Evolutionary conservation across 495 filamentous ascomycete species (phyloP).

Genomic region (Halenospora varia): DNA sequence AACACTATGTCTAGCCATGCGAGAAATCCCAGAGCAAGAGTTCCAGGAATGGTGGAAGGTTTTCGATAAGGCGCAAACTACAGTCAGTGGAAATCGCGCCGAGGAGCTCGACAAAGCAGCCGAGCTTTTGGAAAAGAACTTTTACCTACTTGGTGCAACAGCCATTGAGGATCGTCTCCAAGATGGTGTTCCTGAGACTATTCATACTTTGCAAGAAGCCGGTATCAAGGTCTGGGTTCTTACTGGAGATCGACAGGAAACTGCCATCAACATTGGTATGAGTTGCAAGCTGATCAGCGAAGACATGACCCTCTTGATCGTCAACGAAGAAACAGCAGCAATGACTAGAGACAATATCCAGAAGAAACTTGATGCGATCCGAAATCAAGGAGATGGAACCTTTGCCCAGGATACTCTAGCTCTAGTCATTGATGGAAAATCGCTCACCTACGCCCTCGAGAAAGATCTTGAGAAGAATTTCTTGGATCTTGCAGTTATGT

Average conservation of each 20-base stretch:
- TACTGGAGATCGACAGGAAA: constrained; percentile 97
- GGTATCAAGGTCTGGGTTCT: constrained; percentile 99
- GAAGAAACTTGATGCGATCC: constrained; percentile 89
- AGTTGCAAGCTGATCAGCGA: constrained; percentile 98
- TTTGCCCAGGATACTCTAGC: constrained; percentile 84
- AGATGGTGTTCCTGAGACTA: constrained; percentile 97
- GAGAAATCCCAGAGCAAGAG: constrained; percentile 88
- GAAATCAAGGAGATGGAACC: constrained; percentile 62
- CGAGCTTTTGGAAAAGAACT: constrained; percentile 89
- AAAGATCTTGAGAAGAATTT: constrained; percentile 92
- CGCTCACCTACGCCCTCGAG: constrained; percentile 89
- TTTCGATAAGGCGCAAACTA: constrained; percentile 85
- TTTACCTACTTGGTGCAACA: constrained; percentile 89
- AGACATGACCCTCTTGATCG: constrained; percentile 95
- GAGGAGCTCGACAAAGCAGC: constrained; percentile 97
- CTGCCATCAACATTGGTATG: constrained; percentile 99
- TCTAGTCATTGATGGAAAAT: constrained; percentile 95
- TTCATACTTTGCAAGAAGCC: constrained; percentile 93
- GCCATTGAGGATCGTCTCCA: constrained; percentile 97
- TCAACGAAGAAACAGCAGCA: constrained; percentile 79
- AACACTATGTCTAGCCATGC: constrained; percentile 92
- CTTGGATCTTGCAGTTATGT: constrained; percentile 88
- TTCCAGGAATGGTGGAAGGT: constrained; percentile 85
- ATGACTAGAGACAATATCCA: constrained; percentile 80
- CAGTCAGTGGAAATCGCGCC: constrained; percentile 84